Evolutionary conservation across 169 alveolate species (phyloP).

Genomic region (Plasmodium vivax): DNA sequence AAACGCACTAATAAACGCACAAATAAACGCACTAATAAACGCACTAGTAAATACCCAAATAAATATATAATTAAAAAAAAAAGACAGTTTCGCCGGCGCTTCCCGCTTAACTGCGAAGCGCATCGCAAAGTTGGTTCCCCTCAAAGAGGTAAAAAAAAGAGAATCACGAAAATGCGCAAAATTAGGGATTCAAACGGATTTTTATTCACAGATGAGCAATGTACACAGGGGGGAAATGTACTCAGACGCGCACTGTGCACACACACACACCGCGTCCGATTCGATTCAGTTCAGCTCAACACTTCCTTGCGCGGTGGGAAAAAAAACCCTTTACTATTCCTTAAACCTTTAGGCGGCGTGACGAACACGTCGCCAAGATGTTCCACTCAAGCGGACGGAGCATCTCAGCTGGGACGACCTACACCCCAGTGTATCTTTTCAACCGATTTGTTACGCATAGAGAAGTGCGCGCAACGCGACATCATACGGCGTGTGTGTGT

Average conservation of each 20-base stretch:
- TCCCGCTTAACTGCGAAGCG: background rate
- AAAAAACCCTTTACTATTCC: background rate
- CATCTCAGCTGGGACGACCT: background rate
- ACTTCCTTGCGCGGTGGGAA: background rate
- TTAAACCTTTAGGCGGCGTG: background rate
- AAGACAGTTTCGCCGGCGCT: conserved; percentile 29
- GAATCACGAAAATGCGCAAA: background rate
- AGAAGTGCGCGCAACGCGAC: background rate
- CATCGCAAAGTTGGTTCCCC: background rate
- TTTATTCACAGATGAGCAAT: background rate
- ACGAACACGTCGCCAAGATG: background rate
- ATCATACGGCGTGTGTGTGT: background rate
- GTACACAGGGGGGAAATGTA: too few species aligned
- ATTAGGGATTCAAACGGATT: background rate
- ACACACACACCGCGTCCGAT: background rate
- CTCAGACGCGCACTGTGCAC: background rate
- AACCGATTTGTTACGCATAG: background rate
- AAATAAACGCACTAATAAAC: background rate
- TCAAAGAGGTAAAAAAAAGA: background rate
- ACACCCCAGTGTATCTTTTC: background rate
- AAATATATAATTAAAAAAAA: conserved; percentile 17
- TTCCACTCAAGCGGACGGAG: background rate
- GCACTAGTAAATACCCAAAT: background rate
- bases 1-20: background rate
- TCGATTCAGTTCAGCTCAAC: background rate